phyloP scores from a whole-genome alignment of 108 stramenopile species.

The Bacterosira constricta region DNA sequence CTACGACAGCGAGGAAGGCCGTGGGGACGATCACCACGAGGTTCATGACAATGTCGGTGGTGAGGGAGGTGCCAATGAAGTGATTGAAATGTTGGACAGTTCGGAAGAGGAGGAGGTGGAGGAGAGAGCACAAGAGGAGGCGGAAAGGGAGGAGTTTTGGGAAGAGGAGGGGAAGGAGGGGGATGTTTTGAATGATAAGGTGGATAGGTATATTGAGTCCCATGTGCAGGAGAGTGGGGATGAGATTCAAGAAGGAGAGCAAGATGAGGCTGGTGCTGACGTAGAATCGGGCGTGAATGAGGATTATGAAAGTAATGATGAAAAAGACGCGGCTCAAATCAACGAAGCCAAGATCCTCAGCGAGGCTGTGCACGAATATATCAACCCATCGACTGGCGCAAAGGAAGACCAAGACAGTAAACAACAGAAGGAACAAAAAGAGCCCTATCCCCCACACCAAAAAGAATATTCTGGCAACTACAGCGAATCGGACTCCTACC shows the following conservation, averaged over 20 bases:
- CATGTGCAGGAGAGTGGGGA: not conserved
- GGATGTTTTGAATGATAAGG: not conserved
- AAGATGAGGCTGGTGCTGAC: too few species aligned
- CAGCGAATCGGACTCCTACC: constrained; percentile 47
- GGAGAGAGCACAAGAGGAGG: not conserved
- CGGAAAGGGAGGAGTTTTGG: not conserved
- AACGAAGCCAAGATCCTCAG: constrained; percentile 15
- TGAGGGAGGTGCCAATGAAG: not conserved
- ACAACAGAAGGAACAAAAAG: not conserved
- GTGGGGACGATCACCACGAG: constrained; percentile 22
- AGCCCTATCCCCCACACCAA: constrained; percentile 19
- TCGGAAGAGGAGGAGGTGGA: constrained; percentile 1
- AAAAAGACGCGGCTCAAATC: not conserved
- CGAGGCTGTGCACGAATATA: constrained; percentile 6
- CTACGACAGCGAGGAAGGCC: constrained; percentile 26
- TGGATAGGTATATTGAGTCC: not conserved
- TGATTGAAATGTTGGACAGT: constrained; percentile 7
- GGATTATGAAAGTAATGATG: not conserved
- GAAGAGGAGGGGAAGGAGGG: constrained; percentile 19
- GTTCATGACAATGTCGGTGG: constrained; percentile 17
- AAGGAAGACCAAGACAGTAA: too few species aligned
- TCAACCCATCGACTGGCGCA: constrained; percentile 1
- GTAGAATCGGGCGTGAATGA: too few species aligned
- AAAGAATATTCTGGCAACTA: constrained; percentile 35
- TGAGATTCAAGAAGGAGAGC: too few species aligned